Percentiles rank a stretch among this genome's conserved stretches.
Evolutionary conservation across 148 eudicot species (phyloP).

Genomic region (Vaccinium vitisidaea): DNA sequence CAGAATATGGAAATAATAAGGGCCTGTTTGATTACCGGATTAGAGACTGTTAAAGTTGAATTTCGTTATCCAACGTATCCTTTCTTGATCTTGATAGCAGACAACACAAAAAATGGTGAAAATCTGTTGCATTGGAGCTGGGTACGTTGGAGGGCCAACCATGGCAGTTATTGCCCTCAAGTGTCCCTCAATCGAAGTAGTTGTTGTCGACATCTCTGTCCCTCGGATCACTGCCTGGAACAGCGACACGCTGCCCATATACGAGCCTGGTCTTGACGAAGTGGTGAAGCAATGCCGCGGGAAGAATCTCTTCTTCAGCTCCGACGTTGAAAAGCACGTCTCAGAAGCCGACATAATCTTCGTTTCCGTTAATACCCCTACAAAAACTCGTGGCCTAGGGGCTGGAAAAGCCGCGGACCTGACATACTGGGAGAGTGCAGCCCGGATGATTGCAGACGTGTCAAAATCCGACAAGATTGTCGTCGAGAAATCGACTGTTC

Average conservation of each 20-base stretch:
- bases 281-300: conserved; percentile 68
- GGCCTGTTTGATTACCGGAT: not conserved
- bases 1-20: not conserved
- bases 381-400: conserved; percentile 62
- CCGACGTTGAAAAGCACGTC: conserved; percentile 59
- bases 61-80: not conserved
- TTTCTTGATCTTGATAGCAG: not conserved
- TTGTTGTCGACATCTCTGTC: conserved; percentile 62
- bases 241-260: conserved; percentile 57
- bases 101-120: conserved; percentile 47
- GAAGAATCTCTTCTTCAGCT: conserved; percentile 61
- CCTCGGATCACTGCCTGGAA: conserved; percentile 68
- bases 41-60: not conserved
- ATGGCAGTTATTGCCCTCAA: conserved; percentile 73
- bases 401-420: conserved; percentile 71
- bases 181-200: conserved; percentile 49
- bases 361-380: conserved; percentile 67
- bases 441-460: conserved; percentile 71
- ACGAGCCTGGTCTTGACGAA: conserved; percentile 69
- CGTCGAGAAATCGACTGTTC: conserved; percentile 74
- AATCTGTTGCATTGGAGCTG: conserved; percentile 73
- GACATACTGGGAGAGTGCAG: conserved; percentile 74
- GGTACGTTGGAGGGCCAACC: conserved; percentile 68
- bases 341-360: conserved; percentile 59
- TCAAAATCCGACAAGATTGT: conserved; percentile 55